phyloP scores from a whole-genome alignment of 2,329 filamentous ascomycete species.

The Colletotrichum sp. region DNA sequence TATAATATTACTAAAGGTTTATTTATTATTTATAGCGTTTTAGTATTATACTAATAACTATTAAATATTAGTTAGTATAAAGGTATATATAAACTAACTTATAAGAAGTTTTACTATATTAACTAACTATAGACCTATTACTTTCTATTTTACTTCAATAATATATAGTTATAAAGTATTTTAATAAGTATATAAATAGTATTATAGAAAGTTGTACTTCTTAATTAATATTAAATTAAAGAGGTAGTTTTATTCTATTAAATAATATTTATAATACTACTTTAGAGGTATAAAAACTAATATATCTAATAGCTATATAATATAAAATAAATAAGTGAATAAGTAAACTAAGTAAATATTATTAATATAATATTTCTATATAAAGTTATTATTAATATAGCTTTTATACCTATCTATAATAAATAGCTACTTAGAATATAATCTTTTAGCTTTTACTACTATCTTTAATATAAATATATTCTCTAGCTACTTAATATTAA shows the following conservation, averaged over 20 bases:
- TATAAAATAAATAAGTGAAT: too few relatives aligned
- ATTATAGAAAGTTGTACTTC: neutral
- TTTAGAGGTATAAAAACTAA: too few relatives aligned
- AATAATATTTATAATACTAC: too few relatives aligned
- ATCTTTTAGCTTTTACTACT: too few relatives aligned
- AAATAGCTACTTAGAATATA: neutral
- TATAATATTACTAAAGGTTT: accelerated
- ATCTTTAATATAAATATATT: neutral
- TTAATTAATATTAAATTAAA: too few relatives aligned
- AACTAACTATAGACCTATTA: neutral
- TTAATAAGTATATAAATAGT: neutral
- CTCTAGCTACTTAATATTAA: neutral
- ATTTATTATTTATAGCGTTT: too few relatives aligned
- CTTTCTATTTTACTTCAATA: neutral
- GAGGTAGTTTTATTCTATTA: too few relatives aligned
- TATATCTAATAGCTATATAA: too few relatives aligned
- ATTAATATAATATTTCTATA: neutral
- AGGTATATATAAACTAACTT: neutral
- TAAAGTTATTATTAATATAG: neutral
- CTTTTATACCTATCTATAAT: neutral
- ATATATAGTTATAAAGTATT: neutral
- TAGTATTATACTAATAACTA: accelerated
- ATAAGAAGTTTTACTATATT: neutral
- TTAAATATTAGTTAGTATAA: too few relatives aligned
- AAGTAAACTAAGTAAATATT: neutral